phyloP scores from a whole-genome alignment of 1,139 yeast species.

The Blastobotrys elegans region DNA sequence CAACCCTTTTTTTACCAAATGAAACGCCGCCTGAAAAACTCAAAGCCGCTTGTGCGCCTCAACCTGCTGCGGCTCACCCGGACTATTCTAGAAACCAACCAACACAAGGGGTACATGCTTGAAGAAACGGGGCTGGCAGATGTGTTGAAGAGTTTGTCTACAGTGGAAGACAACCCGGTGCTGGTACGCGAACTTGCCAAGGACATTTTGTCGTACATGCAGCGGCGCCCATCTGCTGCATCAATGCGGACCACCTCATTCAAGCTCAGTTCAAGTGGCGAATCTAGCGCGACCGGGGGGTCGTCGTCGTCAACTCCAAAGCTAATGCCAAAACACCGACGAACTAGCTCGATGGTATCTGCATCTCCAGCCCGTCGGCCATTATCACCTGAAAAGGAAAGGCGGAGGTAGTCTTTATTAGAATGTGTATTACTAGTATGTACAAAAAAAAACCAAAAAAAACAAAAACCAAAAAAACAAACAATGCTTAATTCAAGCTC shows the following conservation, averaged over 20 bases:
- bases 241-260: neutral
- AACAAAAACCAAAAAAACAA: neutral
- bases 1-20: conserved; percentile 8
- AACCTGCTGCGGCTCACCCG: conserved; percentile 14
- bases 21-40: conserved; percentile 13
- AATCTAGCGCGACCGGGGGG: neutral
- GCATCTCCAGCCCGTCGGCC: too few species aligned
- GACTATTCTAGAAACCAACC: conserved; percentile 11
- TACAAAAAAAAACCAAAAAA: conserved; percentile 1
- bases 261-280: neutral
- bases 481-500: conserved; percentile 28
- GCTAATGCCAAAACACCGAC: conserved; percentile 1
- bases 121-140: conserved; percentile 14
- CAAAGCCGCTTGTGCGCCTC: conserved; percentile 16
- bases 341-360: neutral
- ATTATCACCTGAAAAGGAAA: neutral
- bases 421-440: too few species aligned
- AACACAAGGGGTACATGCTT: conserved; percentile 11
- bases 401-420: too few species aligned
- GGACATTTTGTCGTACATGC: conserved; percentile 12
- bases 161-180: conserved; percentile 15
- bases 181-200: conserved; percentile 21
- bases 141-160: conserved; percentile 9
- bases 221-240: neutral
- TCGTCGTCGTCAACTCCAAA: neutral